These are phyloP conservation scores for Colletotrichum coccodes DNA, from an alignment of 2,329 filamentous ascomycete genomes.

Conservation along the genomic window DNA sequence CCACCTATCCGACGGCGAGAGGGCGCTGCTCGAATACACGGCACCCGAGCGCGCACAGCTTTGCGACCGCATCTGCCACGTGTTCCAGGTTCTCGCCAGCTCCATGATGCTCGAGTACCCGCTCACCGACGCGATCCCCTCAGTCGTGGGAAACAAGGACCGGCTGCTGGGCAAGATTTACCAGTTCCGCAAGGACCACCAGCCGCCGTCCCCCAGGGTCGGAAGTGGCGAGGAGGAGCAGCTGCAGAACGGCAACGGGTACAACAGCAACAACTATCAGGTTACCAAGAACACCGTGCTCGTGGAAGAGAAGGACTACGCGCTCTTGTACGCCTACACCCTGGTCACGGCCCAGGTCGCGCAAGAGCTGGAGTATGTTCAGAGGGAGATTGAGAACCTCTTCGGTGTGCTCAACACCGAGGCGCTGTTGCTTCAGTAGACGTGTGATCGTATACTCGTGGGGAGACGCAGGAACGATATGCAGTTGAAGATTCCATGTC, in stretches of 20 bases:
- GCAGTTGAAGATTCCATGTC: background rate
- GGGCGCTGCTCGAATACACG: constrained; percentile 82
- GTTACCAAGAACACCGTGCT: constrained; percentile 42
- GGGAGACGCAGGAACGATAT: background rate
- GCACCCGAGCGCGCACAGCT: constrained; percentile 81
- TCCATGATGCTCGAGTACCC: constrained; percentile 96
- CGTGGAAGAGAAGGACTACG: constrained; percentile 84
- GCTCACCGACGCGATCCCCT: constrained; percentile 87
- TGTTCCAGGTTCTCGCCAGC: constrained; percentile 86
- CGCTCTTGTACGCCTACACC: constrained; percentile 90
- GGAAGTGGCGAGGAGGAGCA: constrained; percentile 51
- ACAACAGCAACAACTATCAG: constrained; percentile 27
- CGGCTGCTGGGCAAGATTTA: constrained; percentile 88
- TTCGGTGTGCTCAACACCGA: constrained; percentile 73
- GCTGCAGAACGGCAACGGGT: constrained; percentile 18
- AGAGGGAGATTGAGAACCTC: constrained; percentile 69
- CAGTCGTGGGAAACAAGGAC: constrained; percentile 83
- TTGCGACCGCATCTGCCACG: constrained; percentile 89
- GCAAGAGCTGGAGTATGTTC: constrained; percentile 70
- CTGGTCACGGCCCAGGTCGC: constrained; percentile 75
- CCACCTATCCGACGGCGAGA: constrained; percentile 81
- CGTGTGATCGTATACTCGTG: too few species aligned
- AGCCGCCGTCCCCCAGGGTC: constrained; percentile 46
- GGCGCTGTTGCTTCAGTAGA: constrained; percentile 63
- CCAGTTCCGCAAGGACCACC: constrained; percentile 80